A percentile compares a stretch with the other conserved stretches of the same genome.
These are phyloP conservation scores for Cryptococcus jaspeensis DNA, from an alignment of 1,284 basidiomycete species.

Conservation along the genomic window DNA sequence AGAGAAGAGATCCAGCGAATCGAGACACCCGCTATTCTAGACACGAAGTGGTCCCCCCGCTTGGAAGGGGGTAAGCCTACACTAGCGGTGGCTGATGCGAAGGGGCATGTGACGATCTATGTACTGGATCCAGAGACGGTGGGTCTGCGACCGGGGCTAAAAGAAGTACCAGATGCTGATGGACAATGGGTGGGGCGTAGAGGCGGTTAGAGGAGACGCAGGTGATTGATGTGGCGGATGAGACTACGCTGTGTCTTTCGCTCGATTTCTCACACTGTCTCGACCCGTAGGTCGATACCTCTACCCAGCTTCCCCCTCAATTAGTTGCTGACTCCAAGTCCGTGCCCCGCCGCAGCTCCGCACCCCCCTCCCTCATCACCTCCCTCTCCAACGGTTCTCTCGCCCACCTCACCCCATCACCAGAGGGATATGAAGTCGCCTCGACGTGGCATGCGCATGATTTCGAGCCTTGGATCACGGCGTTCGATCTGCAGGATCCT, in stretches of 20 bases:
- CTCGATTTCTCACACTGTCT: constrained; percentile 78
- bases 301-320: not conserved
- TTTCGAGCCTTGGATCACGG: constrained; percentile 89
- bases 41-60: constrained; percentile 75
- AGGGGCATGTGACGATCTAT: constrained; percentile 69
- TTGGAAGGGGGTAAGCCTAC: constrained; percentile 44
- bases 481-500: constrained; percentile 81
- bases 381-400: constrained; percentile 78
- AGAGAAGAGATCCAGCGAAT: constrained; percentile 69
- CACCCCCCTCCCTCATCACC: constrained; percentile 62
- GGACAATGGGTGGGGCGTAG: constrained; percentile 40
- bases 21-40: constrained; percentile 76
- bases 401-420: constrained; percentile 59
- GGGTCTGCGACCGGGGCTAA: constrained; percentile 36
- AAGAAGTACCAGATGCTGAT: not conserved
- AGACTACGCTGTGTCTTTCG: constrained; percentile 72
- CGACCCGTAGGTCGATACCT: constrained; percentile 14
- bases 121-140: constrained; percentile 56
- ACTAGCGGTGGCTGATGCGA: constrained; percentile 76
- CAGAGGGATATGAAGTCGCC: constrained; percentile 53
- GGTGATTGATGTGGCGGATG: constrained; percentile 60
- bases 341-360: constrained; percentile 1
- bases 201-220: constrained; percentile 55
- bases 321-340: not conserved
- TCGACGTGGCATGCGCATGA: constrained; percentile 84